Evolutionary conservation across 345 rosid species (phyloP), one percentile per base, ranked within the genome.

Genomic region (Rhodamnia argentea): DNA sequence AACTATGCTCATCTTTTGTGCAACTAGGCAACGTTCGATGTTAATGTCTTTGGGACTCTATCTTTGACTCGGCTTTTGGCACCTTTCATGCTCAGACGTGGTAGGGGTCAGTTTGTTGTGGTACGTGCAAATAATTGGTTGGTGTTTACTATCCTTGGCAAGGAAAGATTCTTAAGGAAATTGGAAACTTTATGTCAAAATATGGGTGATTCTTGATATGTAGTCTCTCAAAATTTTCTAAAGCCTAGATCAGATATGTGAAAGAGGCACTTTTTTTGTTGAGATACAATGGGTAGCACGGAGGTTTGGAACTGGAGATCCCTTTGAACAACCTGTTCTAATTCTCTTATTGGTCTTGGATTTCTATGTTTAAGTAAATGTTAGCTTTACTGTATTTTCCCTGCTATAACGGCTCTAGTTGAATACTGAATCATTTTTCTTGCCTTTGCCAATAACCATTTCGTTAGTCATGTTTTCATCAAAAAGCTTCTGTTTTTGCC

Each of bases 41-140:
- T 97, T 87, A 97, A 96, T 89, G 99, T 96, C 84, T 84, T 96
- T 76, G 99, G 99, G 86, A 93, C 99, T 42, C 90, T 97, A 90
- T 91, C 96, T 88, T 95, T 97, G 57, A 97, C 98, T 86, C 93
- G 93, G 89, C 92, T 95, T 82, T 87, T 97, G 92, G 91, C 93
- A 89, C 94, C 97, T 75, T 92, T 83, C 82, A 97, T 95, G 99
- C 90, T 96, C 90, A 92, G 86, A 88, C 95, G 94, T 74, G 98
- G 97, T 82, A 89, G 93, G 51, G 98, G 99, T 86, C 98, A 96
- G 86, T 97, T 97, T 92, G 96, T 97, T 87, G 98, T 97, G 99
- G 99, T 97, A 95, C 10, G 96, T 92, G 84, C 51, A 24, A 54
- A 40, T 82, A 32, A 26, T 82, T 29, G 20, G 32, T 64, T 32